phyloP scores from a whole-genome alignment of 441 rosid species.

The Isatis lusitanica region DNA sequence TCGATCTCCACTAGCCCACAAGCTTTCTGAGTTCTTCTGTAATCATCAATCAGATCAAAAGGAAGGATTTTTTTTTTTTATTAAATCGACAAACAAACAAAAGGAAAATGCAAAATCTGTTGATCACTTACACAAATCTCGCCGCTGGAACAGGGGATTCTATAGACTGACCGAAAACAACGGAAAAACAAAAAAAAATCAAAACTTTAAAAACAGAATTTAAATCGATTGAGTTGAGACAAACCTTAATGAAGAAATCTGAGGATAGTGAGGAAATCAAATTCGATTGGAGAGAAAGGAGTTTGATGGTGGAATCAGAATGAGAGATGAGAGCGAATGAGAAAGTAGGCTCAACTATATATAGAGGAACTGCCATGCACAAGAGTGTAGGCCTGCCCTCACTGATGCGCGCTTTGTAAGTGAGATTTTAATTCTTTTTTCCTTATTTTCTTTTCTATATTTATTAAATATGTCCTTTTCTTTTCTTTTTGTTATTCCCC shows the following conservation, averaged over 20 bases:
- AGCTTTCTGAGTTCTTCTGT: slow-evolving; percentile 18
- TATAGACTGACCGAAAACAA: not conserved
- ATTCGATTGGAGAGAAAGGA: not conserved
- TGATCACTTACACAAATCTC: slow-evolving; percentile 6
- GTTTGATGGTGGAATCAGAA: slow-evolving; percentile 7
- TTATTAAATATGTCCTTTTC: not conserved
- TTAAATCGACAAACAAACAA: not conserved
- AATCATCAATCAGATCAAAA: slow-evolving; percentile 18
- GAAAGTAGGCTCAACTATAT: slow-evolving; percentile 10
- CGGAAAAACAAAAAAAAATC: not conserved
- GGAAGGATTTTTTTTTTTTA: not conserved
- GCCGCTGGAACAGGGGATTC: slow-evolving; percentile 10
- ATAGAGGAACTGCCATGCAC: slow-evolving; percentile 14
- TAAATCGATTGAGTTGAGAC: not conserved
- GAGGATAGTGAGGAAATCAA: not conserved
- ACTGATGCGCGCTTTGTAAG: not conserved
- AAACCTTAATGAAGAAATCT: slow-evolving; percentile 10
- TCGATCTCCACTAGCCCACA: slow-evolving; percentile 3
- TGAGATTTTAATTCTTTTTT: not conserved
- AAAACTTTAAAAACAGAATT: not conserved
- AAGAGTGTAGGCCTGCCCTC: not conserved
- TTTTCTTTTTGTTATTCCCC: not conserved
- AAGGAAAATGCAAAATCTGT: slow-evolving; percentile 23
- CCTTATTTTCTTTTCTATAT: not conserved
- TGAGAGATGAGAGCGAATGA: slow-evolving; percentile 11